Evolutionary conservation across 1,139 yeast genomes (phyloP), one percentile per base, ranked within the genome.

Genomic region (Yarrowia galli): DNA sequence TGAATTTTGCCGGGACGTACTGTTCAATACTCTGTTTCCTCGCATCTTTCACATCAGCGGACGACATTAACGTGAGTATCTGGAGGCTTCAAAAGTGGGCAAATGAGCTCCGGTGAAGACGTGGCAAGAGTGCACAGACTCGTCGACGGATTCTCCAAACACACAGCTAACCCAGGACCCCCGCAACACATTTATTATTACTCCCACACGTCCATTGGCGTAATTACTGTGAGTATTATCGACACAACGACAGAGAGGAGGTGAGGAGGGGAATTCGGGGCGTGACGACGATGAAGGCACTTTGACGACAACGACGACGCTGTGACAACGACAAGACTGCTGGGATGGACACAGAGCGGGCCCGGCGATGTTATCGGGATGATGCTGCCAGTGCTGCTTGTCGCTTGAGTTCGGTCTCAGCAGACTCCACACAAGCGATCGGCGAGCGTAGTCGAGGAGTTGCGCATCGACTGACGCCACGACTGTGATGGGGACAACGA

Each of bases 41-140:
- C 15, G 32, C 64, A 58, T 58, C 64, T 58, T 43, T 58, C 64
- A 51, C 64, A 58, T 43, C 64, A 58, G 64, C 64, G 64, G 64
- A 58, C 64, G 64, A 58, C 64, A 23, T 36, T 22, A 53, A 53
- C 60, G 60, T 53, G 60, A 53, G 60, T 53, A 32, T 22, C 45
- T 22, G 22, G n/a, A 15, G 43, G 22, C 35, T 22, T 22, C 20
- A 36, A 53, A 36, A 53, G n/a, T 9, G 16, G 43, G 32, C 20
- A 3, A 20, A 36, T 6, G 42, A 51, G 42, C 2, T 25, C 0
- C 13, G 18, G 12, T 4, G 22, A 32, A 15, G 25, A 20, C 18
- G 23, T 9, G 36, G n/a, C 23, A n/a, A 8, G 8, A 9, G 8
- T 8, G 1, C 15, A 13, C 8, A 5, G 42, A 10, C 13, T 15